Percentiles rank a stretch among this genome's conserved stretches.
Conservation (phyloP, 129 eudicot genomes). For the Oenanthe sinensis region DNA sequence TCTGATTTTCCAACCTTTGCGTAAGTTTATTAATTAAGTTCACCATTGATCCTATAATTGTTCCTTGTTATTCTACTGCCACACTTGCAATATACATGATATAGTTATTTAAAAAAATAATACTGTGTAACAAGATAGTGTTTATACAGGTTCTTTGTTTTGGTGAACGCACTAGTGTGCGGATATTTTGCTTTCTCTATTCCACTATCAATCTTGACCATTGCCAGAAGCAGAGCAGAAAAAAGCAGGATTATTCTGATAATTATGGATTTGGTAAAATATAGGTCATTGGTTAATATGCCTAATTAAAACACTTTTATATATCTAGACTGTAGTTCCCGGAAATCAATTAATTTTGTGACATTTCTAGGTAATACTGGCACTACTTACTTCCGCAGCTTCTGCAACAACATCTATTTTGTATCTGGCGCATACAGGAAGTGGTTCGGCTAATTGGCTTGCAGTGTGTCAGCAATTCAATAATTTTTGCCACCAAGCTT, state of each 20-base stretch:
- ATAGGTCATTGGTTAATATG: neutral
- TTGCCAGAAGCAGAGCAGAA: slow-evolving; percentile 47
- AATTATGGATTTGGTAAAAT: slow-evolving; percentile 56
- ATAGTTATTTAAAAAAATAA: neutral
- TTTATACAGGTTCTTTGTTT: slow-evolving; percentile 53
- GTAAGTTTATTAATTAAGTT: slow-evolving; percentile 22
- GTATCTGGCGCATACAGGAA: slow-evolving; percentile 83
- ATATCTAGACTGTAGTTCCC: neutral
- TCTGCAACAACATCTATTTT: slow-evolving; percentile 73
- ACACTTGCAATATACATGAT: neutral
- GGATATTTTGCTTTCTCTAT: slow-evolving; percentile 61
- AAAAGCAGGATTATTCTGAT: slow-evolving; percentile 49
- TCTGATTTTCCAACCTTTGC: slow-evolving; percentile 60
- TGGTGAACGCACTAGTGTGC: slow-evolving; percentile 45
- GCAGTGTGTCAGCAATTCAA: slow-evolving; percentile 70
- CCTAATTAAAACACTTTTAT: neutral
- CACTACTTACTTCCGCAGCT: slow-evolving; percentile 56
- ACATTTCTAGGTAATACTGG: slow-evolving; percentile 31
- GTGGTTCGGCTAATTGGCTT: slow-evolving; percentile 63
- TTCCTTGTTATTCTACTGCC: neutral
- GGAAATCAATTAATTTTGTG: neutral
- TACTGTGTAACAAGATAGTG: neutral
- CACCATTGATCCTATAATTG: neutral
- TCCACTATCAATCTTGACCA: slow-evolving; percentile 59
- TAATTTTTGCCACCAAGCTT: slow-evolving; percentile 43